These are phyloP conservation scores for Stagonosporopsis tanaceti DNA, from an alignment of 2,329 filamentous ascomycete genomes.

Conservation along the genomic window DNA sequence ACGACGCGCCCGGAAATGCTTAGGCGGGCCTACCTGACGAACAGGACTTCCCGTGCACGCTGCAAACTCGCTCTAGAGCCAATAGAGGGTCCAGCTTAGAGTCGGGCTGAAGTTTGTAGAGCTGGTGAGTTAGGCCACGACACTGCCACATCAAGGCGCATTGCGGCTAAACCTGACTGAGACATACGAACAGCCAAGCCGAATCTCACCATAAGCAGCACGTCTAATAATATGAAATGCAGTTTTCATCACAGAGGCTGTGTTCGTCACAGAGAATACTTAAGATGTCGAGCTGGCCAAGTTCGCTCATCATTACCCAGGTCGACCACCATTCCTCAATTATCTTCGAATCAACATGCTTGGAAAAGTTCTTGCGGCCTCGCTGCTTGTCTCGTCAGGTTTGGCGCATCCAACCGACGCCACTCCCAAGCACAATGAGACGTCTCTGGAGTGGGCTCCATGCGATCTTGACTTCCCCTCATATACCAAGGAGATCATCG, in stretches of 20 bases:
- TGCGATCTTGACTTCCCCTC: constrained; percentile 23
- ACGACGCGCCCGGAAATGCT: not conserved
- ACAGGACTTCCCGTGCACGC: not conserved
- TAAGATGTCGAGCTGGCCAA: not conserved
- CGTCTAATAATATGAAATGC: not conserved
- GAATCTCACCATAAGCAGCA: constrained; percentile 8
- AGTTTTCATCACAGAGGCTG: constrained; percentile 1
- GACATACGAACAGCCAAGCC: constrained; percentile 10
- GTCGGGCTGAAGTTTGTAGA: not conserved
- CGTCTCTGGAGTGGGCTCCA: constrained; percentile 17
- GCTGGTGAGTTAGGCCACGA: not conserved
- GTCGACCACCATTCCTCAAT: not conserved
- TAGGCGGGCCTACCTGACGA: not conserved
- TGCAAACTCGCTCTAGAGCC: not conserved
- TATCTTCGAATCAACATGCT: constrained; percentile 8
- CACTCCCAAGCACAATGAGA: not conserved
- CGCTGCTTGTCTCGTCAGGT: constrained; percentile 9
- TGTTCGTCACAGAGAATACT: constrained; percentile 3
- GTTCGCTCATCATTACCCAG: not conserved
- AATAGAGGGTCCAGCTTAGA: not conserved
- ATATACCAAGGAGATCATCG: not conserved
- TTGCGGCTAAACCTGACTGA: constrained; percentile 4
- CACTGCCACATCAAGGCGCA: constrained; percentile 15
- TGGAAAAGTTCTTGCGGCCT: constrained; percentile 1
- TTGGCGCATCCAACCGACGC: constrained; percentile 11